Percentiles rank a stretch among this genome's conserved stretches.
Conservation (phyloP, 1,284 basidiomycete genomes). For the Anthracocystis walkeri region DNA sequence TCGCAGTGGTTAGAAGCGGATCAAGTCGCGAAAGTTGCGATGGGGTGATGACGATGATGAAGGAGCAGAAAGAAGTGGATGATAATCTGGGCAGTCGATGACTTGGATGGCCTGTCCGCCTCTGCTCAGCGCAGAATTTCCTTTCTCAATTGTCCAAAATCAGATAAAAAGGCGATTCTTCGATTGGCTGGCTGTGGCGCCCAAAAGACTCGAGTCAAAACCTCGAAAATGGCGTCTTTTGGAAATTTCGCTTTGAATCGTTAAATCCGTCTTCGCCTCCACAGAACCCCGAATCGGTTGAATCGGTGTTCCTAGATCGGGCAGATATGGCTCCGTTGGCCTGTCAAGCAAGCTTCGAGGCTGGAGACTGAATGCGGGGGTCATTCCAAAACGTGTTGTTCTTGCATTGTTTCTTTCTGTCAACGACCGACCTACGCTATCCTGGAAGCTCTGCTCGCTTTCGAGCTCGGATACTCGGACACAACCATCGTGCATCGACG, state of each 20-base stretch:
- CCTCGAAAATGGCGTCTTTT: conserved; percentile 5
- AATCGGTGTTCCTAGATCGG: not conserved
- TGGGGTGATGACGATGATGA: conserved; percentile 5
- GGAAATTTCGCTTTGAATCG: not conserved
- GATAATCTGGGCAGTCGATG: not conserved
- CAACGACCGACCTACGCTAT: not conserved
- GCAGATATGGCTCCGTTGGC: not conserved
- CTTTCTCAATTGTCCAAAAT: conserved; percentile 6
- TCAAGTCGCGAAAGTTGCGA: not conserved
- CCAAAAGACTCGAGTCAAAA: too few relatives aligned
- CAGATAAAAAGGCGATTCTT: conserved; percentile 21
- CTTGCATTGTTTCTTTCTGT: not conserved
- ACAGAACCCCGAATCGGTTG: not conserved
- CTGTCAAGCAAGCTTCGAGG: not conserved
- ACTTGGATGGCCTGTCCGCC: conserved; percentile 1
- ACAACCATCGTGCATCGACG: not conserved
- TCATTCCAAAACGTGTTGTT: not conserved
- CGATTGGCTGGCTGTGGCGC: not conserved
- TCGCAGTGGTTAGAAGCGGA: too few relatives aligned
- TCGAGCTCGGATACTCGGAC: not conserved
- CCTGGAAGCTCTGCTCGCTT: not conserved
- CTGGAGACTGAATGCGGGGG: not conserved
- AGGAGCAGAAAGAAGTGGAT: not conserved
- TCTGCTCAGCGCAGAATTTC: not conserved
- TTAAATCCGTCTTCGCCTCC: not conserved